Evolutionary conservation across 495 filamentous ascomycete genomes (phyloP).

Genomic region (Tuber aestivum): DNA sequence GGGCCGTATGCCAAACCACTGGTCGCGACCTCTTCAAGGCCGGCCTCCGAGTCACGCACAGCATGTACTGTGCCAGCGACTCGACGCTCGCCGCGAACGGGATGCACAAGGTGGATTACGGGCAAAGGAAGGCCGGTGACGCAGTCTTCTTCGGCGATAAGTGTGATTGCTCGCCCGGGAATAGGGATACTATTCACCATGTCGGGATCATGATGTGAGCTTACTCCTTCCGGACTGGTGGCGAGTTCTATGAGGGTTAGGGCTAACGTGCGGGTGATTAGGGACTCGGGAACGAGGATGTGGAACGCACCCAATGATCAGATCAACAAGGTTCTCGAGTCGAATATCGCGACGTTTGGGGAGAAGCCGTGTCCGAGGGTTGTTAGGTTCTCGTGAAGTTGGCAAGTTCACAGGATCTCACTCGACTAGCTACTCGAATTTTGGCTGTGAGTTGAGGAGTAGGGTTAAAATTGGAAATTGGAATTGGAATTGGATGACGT

Average conservation of each 20-base stretch:
- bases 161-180: constrained; percentile 24
- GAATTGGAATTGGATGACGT: not conserved
- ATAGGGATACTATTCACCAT: constrained; percentile 35
- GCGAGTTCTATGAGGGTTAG: not conserved
- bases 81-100: constrained; percentile 7
- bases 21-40: constrained; percentile 35
- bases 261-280: constrained; percentile 1
- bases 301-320: constrained; percentile 16
- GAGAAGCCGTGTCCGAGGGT: constrained; percentile 19
- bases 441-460: not conserved
- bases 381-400: not conserved
- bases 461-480: too few species aligned
- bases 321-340: constrained; percentile 10
- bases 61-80: constrained; percentile 38
- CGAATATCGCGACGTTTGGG: constrained; percentile 14
- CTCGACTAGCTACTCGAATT: not conserved
- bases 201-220: constrained; percentile 34
- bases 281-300: constrained; percentile 17
- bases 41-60: constrained; percentile 29
- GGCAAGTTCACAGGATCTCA: constrained; percentile 10
- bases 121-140: constrained; percentile 36
- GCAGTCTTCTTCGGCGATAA: constrained; percentile 42
- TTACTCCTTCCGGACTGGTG: not conserved
- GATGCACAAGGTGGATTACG: constrained; percentile 31
- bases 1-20: constrained; percentile 42